These are phyloP conservation scores for Achlya hypogyna DNA, from an alignment of 352 stramenopile genomes.

Conservation along the genomic window DNA sequence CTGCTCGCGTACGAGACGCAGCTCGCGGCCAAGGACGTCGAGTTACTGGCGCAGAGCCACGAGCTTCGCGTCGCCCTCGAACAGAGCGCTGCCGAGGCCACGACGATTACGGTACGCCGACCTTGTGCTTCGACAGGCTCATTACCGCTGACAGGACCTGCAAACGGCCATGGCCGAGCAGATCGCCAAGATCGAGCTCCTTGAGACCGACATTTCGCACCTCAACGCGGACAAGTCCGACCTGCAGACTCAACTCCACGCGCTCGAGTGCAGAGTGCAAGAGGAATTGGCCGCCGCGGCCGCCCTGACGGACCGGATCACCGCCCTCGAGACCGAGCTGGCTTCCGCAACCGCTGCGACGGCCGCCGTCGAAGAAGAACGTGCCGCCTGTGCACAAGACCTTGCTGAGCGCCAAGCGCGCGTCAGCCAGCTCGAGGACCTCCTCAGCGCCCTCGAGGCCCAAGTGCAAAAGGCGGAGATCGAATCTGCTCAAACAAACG, in stretches of 20 bases:
- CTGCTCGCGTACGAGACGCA: background rate
- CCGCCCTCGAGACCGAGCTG: background rate
- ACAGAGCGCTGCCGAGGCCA: background rate
- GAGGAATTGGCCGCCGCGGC: background rate
- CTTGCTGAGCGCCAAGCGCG: background rate
- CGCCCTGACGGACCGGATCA: background rate
- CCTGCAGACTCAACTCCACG: background rate
- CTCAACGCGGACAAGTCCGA: background rate
- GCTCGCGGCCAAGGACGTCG: background rate
- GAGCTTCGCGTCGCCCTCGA: background rate
- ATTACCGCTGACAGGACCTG: background rate
- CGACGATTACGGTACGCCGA: background rate
- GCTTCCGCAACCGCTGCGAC: background rate
- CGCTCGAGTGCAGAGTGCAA: constrained; percentile 2
- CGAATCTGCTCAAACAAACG: background rate
- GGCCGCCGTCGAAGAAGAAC: background rate
- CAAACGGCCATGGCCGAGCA: background rate
- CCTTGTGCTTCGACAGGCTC: background rate
- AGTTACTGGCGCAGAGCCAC: background rate
- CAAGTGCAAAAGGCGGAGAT: constrained; percentile 1
- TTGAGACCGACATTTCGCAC: background rate
- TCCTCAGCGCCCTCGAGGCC: background rate
- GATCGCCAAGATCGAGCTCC: background rate
- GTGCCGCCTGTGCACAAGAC: background rate
- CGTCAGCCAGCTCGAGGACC: background rate